Evolutionary conservation across 163 green algal genomes (phyloP), one percentile per base, ranked within the genome.

Genomic region (Chloromonas sp.): DNA sequence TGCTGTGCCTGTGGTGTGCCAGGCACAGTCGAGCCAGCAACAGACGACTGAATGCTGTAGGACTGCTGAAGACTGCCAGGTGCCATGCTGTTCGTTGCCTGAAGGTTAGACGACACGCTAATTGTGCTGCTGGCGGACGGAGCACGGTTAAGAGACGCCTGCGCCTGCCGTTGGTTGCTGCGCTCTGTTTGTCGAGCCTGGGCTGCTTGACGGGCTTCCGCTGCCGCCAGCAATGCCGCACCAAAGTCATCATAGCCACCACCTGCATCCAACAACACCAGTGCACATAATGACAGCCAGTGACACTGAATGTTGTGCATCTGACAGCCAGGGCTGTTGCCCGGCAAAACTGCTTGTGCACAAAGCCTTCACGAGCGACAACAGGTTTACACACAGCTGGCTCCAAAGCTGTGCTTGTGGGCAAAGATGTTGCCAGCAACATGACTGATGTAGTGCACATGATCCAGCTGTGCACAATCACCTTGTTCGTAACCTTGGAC

Each of bases 161-260:
- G 66, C 66, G 66, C 5, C 66, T 5, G 66, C 66, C 66, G 5
- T 5, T 11, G 5, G 66, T 11, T 74, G 66, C 66, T 74, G 66
- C 66, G 80, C 3, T 83, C 58, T 0, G 79, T 57, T 8, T 60
- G 58, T 11, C 70, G 79, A 1, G 15, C 58, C 79, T 71, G 71
- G 2, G 66, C 60, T 58, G 58, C 36, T 74, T 79, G 60, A 57
- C 81, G 61, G 5, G 86, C 83, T 1, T 60, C 71, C 0, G 80
- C 83, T 0, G 78, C 86, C 0, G 86, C 86, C 1, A 60, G 60
- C 13, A 89, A 81, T 58, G 79, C 83, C 11, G 83, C 60, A 0
- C 84, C 84, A 78, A 90, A 88, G 78, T 90, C 87, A 60, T 88
- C 87, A 60, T 87, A 88, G 11, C 84, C 78, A 2, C 61, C 70